Percentiles rank a stretch among this genome's conserved stretches.
Conservation (phyloP, 805 yeast species). For the Saccharomyces kudriavzevii region DNA sequence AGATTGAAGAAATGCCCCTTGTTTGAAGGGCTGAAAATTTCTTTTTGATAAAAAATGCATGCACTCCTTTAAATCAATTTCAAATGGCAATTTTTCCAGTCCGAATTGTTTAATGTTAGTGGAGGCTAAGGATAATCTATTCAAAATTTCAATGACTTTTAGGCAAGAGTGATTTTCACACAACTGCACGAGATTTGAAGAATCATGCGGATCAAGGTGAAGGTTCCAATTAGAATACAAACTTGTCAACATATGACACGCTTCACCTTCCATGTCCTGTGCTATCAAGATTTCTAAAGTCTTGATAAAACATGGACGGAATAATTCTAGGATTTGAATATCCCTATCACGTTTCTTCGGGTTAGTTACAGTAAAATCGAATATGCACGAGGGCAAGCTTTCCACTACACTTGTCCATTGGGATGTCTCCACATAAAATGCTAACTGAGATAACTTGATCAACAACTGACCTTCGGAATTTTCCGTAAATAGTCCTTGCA, state of each 20-base stretch:
- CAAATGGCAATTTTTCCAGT: background rate
- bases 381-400: slow-evolving; percentile 1
- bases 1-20: background rate
- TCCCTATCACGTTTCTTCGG: background rate
- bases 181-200: slow-evolving; percentile 5
- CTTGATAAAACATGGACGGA: background rate
- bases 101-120: background rate
- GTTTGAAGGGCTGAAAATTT: background rate
- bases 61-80: background rate
- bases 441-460: slow-evolving; percentile 7
- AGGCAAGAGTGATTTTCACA: slow-evolving; percentile 12
- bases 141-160: slow-evolving; percentile 4
- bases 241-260: background rate
- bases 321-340: background rate
- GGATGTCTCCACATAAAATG: slow-evolving; percentile 18
- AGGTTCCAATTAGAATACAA: background rate
- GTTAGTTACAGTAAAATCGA: background rate
- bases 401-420: slow-evolving; percentile 14
- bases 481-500: slow-evolving; percentile 1
- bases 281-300: slow-evolving; percentile 1
- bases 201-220: slow-evolving; percentile 10
- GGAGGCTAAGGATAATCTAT: background rate
- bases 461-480: background rate
- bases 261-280: slow-evolving; percentile 5
- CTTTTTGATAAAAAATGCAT: background rate